A percentile compares a stretch with the other conserved stretches of the same genome.
Conservation (phyloP, 2,329 filamentous ascomycete genomes). For the Claviceps fusiformis region DNA sequence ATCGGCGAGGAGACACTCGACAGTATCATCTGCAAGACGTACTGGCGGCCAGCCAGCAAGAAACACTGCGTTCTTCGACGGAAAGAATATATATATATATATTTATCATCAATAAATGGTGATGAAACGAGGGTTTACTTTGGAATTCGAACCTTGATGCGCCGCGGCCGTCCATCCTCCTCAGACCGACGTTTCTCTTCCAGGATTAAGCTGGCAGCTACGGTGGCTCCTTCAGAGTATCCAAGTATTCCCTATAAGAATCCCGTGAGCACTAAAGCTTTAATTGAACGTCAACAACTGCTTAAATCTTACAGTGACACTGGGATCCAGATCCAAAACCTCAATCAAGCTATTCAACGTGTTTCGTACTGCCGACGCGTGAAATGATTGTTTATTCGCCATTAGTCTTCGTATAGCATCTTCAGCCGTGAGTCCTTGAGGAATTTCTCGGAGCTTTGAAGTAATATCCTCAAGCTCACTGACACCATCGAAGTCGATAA, state of each 20-base stretch:
- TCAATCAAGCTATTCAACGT: background rate
- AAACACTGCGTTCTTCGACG: conserved; percentile 19
- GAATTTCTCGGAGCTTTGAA: background rate
- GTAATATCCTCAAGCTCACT: background rate
- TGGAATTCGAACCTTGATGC: conserved; percentile 24
- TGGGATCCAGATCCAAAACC: conserved; percentile 1
- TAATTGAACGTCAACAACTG: background rate
- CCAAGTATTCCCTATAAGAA: conserved; percentile 32
- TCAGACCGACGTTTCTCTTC: conserved; percentile 21
- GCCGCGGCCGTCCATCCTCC: conserved; percentile 1
- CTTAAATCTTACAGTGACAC: conserved; percentile 1
- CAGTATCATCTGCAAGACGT: conserved; percentile 20
- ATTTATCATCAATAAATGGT: background rate
- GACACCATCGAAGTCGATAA: conserved; percentile 2
- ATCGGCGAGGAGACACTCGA: conserved; percentile 29
- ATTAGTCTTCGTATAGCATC: background rate
- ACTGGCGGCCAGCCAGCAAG: conserved; percentile 38
- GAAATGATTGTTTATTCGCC: background rate
- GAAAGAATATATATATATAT: too few species aligned
- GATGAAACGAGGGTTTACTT: background rate
- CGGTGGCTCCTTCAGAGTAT: conserved; percentile 43
- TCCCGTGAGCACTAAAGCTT: background rate
- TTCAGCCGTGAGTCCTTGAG: background rate
- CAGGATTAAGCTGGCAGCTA: conserved; percentile 36
- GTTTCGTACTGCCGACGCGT: background rate